Conservation (phyloP, 305 asterid species). For the Coffea humblotiana region DNA sequence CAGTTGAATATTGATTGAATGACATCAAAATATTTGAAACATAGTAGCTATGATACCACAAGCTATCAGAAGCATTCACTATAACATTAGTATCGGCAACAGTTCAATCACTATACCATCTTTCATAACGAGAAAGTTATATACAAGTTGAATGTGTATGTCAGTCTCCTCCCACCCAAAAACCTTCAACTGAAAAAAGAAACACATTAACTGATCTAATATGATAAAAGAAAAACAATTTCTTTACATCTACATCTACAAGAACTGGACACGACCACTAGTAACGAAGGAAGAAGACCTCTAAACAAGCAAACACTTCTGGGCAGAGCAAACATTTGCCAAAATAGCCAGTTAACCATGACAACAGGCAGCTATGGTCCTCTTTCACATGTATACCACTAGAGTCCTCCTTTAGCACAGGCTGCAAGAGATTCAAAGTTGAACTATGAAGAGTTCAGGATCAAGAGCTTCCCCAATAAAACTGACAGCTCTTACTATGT, state of each 20-base stretch:
- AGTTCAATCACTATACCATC: conserved; percentile 9
- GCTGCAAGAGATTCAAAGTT: conserved; percentile 4
- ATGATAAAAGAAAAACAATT: conserved; percentile 1
- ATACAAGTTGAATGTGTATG: conserved; percentile 21
- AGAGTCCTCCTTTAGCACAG: background rate
- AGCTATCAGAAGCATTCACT: background rate
- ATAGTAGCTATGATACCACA: background rate
- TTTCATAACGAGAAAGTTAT: conserved; percentile 9
- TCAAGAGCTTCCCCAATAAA: conserved; percentile 7
- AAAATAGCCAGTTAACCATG: conserved; percentile 11
- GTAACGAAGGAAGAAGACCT: background rate
- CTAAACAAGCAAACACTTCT: conserved; percentile 6
- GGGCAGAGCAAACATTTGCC: conserved; percentile 18
- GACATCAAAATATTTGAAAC: background rate
- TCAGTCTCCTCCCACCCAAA: background rate
- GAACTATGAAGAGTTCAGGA: conserved; percentile 9
- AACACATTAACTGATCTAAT: conserved; percentile 1
- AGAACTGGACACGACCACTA: conserved; percentile 8
- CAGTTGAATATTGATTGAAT: background rate
- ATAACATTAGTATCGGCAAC: background rate
- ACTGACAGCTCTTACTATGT: background rate
- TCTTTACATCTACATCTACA: conserved; percentile 19
- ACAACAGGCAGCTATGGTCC: background rate
- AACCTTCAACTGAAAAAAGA: background rate
- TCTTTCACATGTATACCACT: background rate